phyloP scores from a whole-genome alignment of 768 basidiomycete species.

The Dioszegia crocea region DNA sequence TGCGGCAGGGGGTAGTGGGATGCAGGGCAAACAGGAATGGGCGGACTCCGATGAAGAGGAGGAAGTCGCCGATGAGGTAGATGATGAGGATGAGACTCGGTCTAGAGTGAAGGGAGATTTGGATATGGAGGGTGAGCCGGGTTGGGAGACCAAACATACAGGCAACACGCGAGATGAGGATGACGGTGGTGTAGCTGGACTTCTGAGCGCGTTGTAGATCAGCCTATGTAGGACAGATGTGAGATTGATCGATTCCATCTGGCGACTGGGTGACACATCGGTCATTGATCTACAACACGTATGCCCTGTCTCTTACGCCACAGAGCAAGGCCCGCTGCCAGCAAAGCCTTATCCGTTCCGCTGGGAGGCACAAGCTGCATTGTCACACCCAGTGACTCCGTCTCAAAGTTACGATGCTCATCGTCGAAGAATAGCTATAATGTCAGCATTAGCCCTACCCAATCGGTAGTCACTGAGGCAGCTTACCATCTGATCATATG shows the following conservation, averaged over 20 bases:
- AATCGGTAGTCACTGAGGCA: neutral
- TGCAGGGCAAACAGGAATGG: neutral
- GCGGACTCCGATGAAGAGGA: neutral
- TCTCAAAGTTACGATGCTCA: slow-evolving; percentile 62
- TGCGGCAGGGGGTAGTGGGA: neutral
- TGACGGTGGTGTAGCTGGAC: neutral
- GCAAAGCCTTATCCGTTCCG: slow-evolving; percentile 61
- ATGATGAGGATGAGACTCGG: neutral
- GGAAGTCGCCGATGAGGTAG: neutral
- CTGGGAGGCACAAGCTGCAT: slow-evolving; percentile 63
- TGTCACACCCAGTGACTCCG: slow-evolving; percentile 63
- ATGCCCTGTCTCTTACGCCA: slow-evolving; percentile 59
- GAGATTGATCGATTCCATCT: too few relatives aligned
- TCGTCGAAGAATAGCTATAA: slow-evolving; percentile 65
- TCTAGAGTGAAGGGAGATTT: neutral
- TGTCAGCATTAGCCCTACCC: slow-evolving; percentile 3
- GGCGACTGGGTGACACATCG: too few relatives aligned
- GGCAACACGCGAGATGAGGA: neutral
- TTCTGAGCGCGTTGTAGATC: neutral
- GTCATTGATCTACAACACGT: slow-evolving; percentile 2
- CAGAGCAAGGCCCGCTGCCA: slow-evolving; percentile 64
- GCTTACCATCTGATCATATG: slow-evolving; percentile 73
- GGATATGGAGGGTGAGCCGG: neutral
- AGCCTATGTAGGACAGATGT: neutral
- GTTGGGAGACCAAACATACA: neutral